Base-by-base conservation (phyloP, 2,329 filamentous ascomycete genomes). In the Hymenoscyphus occultus region DNA sequence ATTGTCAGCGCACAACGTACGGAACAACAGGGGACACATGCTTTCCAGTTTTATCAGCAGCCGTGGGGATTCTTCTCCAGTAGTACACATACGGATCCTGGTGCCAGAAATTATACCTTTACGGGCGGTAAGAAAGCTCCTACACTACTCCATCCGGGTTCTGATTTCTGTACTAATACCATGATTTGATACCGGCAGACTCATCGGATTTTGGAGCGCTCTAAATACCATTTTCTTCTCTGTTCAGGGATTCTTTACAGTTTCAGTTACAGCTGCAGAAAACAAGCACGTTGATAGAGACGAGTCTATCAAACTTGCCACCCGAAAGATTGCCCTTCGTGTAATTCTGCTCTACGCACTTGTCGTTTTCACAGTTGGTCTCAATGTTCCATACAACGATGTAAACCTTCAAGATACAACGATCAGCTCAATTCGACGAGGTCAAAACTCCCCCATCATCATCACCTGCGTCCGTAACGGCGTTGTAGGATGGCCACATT, bases 301-400 rank as follows among this genome's bases (percentile, higher is more conserved):
- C 4, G 77, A 81, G 67, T 78, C 76, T 1, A 77, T 82, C 70
- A 81, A 80, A 67, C 75, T 81, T 48, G 78, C 78, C 1, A 79
- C 77, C 4, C 74, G 79, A 60, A 81, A 80, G 69, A 76, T 80
- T 54, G 75, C 75, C 5, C 70, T 80, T 22, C 77, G 79, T 45
- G 77, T 81, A 54, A 76, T 80, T n/a, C 72, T 79, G 9, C 74
- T 80, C 1, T 81, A 81, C 66, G 67, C 76, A 12, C 72, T 81
- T 12, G 74, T 76, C 9, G 77, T 77, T 32, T 77, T 82, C 66
- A 76, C 76, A 2, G 77, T 77, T 19, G 78, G 78, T 0, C 73
- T 80, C 39, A 79, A 80, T 65, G 77, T 81, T 19, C 78, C 78
- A 4, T 78, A 78, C 61, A 74, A 73, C 42, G 78, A 81, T 62